These are phyloP conservation scores for Tricladium varicosporioides DNA, from an alignment of 2,329 filamentous ascomycete species.

Conservation along the genomic window DNA sequence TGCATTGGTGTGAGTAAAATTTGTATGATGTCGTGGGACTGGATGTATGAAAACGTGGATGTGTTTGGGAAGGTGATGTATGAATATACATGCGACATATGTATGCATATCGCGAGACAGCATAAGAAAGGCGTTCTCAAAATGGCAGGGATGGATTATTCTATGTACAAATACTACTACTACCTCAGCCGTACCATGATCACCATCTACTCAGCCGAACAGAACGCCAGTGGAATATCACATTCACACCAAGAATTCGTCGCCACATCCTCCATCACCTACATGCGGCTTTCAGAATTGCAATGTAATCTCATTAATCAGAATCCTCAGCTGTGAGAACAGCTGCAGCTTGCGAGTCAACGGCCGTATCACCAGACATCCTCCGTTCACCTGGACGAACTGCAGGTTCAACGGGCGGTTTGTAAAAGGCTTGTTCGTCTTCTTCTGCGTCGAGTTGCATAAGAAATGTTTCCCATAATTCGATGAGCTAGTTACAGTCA, in stretches of 20 bases:
- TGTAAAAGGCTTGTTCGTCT: slow-evolving; percentile 68
- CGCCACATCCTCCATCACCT: not conserved
- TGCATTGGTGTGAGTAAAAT: not conserved
- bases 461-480: slow-evolving; percentile 98
- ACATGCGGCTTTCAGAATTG: not conserved
- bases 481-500: slow-evolving; percentile 52
- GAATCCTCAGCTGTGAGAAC: slow-evolving; percentile 24
- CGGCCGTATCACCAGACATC: slow-evolving; percentile 24
- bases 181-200: slow-evolving; percentile 4
- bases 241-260: not conserved
- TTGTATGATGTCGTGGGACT: not conserved
- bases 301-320: slow-evolving; percentile 14
- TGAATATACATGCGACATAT: not conserved
- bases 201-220: not conserved
- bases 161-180: slow-evolving; percentile 32
- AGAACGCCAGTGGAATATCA: not conserved
- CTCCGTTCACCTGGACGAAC: slow-evolving; percentile 50
- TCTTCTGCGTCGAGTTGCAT: slow-evolving; percentile 95
- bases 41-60: not conserved
- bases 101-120: not conserved
- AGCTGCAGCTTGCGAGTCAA: slow-evolving; percentile 21
- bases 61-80: not conserved
- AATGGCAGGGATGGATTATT: slow-evolving; percentile 20
- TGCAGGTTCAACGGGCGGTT: slow-evolving; percentile 55
- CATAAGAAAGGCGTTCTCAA: slow-evolving; percentile 12